A percentile compares a stretch with the other conserved stretches of the same genome.
Evolutionary conservation across 2,329 filamentous ascomycete species (phyloP).

Genomic region (Oidium heveae): DNA sequence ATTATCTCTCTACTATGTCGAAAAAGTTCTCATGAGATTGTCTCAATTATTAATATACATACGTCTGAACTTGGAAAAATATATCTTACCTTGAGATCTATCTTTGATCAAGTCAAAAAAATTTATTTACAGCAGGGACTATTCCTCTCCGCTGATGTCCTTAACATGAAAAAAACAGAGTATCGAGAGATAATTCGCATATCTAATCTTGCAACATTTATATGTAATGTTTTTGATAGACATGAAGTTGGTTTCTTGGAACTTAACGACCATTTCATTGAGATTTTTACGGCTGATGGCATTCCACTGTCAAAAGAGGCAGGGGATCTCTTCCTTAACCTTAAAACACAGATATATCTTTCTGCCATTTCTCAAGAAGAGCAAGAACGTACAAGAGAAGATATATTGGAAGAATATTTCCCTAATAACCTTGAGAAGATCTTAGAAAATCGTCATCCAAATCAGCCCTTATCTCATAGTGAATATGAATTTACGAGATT

Average conservation of each 20-base stretch:
- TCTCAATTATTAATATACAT: conserved; percentile 28
- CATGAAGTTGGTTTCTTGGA: conserved; percentile 38
- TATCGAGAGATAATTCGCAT: conserved; percentile 35
- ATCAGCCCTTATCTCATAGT: conserved; percentile 26
- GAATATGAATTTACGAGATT: conserved; percentile 34
- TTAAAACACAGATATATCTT: conserved; percentile 43
- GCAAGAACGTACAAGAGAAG: conserved; percentile 21
- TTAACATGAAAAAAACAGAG: conserved; percentile 23
- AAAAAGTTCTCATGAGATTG: conserved; percentile 28
- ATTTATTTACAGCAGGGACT: conserved; percentile 26
- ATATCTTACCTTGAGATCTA: conserved; percentile 32
- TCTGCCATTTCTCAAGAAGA: conserved; percentile 31
- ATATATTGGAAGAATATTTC: conserved; percentile 33
- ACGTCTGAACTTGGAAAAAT: conserved; percentile 31
- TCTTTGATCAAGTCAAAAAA: conserved; percentile 37
- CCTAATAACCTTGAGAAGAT: conserved; percentile 27
- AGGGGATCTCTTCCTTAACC: conserved; percentile 32
- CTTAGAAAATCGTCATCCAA: conserved; percentile 27
- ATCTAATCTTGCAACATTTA: conserved; percentile 38
- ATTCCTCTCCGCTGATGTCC: conserved; percentile 27
- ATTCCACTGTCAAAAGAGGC: conserved; percentile 31
- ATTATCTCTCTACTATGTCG: conserved; percentile 31
- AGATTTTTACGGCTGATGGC: conserved; percentile 35
- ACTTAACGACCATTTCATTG: conserved; percentile 35
- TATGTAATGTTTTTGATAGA: conserved; percentile 35